Conservation (phyloP, 768 basidiomycete genomes). For the Leccinum barrowsii region DNA sequence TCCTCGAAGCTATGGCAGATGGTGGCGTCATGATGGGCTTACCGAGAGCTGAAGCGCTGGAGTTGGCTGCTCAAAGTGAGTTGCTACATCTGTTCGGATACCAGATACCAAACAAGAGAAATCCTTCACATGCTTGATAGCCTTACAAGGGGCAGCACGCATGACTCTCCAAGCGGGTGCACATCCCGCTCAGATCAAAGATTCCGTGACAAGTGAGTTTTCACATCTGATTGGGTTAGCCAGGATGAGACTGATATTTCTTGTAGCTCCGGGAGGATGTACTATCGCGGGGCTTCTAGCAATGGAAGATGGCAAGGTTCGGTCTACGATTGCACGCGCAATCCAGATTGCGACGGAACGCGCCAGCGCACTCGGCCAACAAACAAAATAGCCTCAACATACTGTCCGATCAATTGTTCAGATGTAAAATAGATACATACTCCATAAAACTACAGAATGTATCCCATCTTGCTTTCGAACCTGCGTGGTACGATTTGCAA, state of each 20-base stretch:
- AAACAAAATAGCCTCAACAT: slow-evolving; percentile 42
- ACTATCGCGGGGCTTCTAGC: slow-evolving; percentile 97
- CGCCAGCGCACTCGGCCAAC: slow-evolving; percentile 81
- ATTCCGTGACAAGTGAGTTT: slow-evolving; percentile 89
- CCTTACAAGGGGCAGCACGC: slow-evolving; percentile 92
- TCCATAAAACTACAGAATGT: slow-evolving; percentile 14
- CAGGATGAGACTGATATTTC: slow-evolving; percentile 1
- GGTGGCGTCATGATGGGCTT: slow-evolving; percentile 99
- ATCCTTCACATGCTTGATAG: slow-evolving; percentile 37
- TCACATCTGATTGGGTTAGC: neutral
- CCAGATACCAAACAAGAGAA: neutral
- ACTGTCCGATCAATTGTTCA: neutral
- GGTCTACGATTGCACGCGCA: slow-evolving; percentile 91
- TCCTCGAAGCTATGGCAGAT: slow-evolving; percentile 98
- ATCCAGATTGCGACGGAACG: slow-evolving; percentile 93
- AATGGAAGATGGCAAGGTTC: slow-evolving; percentile 89
- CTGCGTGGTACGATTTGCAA: slow-evolving; percentile 25
- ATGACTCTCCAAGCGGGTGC: slow-evolving; percentile 88
- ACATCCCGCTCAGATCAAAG: slow-evolving; percentile 96
- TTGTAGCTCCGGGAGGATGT: slow-evolving; percentile 90
- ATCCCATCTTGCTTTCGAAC: slow-evolving; percentile 36
- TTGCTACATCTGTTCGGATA: slow-evolving; percentile 1
- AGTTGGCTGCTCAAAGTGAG: slow-evolving; percentile 93
- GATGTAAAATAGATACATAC: neutral
- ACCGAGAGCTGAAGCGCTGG: slow-evolving; percentile 88